These are phyloP conservation scores for Hemileccinum impolitum DNA, from an alignment of 768 basidiomycete species.

Conservation along the genomic window DNA sequence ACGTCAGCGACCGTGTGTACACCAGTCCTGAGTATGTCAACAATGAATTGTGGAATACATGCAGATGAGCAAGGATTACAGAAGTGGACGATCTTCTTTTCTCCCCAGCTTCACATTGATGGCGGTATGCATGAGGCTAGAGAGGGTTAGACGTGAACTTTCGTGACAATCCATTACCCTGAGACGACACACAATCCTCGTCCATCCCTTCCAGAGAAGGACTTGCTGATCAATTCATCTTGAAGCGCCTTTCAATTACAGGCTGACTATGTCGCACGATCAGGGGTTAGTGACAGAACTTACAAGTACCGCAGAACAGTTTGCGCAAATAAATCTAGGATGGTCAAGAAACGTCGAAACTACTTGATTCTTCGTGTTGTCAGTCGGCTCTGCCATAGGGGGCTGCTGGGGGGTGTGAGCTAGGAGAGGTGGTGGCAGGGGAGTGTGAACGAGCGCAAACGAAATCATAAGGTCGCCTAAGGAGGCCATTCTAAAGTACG, in stretches of 20 bases:
- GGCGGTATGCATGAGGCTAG: slow-evolving; percentile 73
- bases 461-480: slow-evolving; percentile 21
- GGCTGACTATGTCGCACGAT: not conserved
- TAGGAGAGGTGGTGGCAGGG: not conserved
- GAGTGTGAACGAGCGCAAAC: slow-evolving; percentile 11
- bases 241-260: slow-evolving; percentile 56
- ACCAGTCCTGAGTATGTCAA: slow-evolving; percentile 53
- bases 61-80: slow-evolving; percentile 41
- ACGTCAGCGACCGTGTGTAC: slow-evolving; percentile 80
- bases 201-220: slow-evolving; percentile 81
- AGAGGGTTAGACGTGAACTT: slow-evolving; percentile 1
- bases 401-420: not conserved
- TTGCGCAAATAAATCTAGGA: slow-evolving; percentile 65
- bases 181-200: slow-evolving; percentile 63
- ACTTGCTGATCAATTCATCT: slow-evolving; percentile 81
- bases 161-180: not conserved
- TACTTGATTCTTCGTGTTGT: slow-evolving; percentile 54
- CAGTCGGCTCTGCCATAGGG: slow-evolving; percentile 24
- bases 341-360: slow-evolving; percentile 60
- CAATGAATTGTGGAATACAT: slow-evolving; percentile 2
- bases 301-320: slow-evolving; percentile 70
- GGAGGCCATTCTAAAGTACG: slow-evolving; percentile 13
- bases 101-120: slow-evolving; percentile 70
- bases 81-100: slow-evolving; percentile 68
- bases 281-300: slow-evolving; percentile 22